Conservation (phyloP, 2,329 filamentous ascomycete species). For the Fragosphaeria purpurea region DNA sequence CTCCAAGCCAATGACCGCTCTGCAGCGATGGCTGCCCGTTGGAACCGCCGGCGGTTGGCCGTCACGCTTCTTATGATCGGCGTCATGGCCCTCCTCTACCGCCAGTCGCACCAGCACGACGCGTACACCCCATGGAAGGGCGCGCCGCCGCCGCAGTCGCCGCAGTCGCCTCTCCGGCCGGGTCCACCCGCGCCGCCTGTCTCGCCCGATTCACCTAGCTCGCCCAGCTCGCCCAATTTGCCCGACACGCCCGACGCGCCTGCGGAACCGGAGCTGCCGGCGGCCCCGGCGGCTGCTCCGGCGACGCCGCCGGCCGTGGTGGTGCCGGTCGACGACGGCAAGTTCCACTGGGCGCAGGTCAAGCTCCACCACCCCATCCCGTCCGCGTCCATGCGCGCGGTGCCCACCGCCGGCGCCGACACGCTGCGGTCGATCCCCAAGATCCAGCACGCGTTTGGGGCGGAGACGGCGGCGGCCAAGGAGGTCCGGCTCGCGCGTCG, state of each 20-base stretch:
- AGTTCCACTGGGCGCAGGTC: conserved; percentile 11
- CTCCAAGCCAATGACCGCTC: background rate
- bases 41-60: conserved; percentile 10
- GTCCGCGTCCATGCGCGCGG: conserved; percentile 4
- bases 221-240: too few relatives aligned
- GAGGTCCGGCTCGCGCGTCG: conserved; percentile 21
- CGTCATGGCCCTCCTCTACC: conserved; percentile 9
- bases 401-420: conserved; percentile 4
- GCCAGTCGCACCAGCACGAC: conserved; percentile 1
- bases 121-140: background rate
- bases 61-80: conserved; percentile 6
- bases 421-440: conserved; percentile 18
- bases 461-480: conserved; percentile 15
- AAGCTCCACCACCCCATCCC: conserved; percentile 11
- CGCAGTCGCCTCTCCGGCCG: too few relatives aligned
- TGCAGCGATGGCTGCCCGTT: conserved; percentile 10
- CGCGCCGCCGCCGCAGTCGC: background rate
- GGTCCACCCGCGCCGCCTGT: too few relatives aligned
- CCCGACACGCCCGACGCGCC: background rate
- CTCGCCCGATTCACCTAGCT: too few relatives aligned
- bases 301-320: background rate
- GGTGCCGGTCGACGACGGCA: conserved; percentile 5
- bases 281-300: background rate
- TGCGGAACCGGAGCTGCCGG: background rate
- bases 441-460: conserved; percentile 26